These are phyloP conservation scores for Chimonanthus salicifolius DNA, from an alignment of 164 flowering plant genomes.

Conservation along the genomic window DNA sequence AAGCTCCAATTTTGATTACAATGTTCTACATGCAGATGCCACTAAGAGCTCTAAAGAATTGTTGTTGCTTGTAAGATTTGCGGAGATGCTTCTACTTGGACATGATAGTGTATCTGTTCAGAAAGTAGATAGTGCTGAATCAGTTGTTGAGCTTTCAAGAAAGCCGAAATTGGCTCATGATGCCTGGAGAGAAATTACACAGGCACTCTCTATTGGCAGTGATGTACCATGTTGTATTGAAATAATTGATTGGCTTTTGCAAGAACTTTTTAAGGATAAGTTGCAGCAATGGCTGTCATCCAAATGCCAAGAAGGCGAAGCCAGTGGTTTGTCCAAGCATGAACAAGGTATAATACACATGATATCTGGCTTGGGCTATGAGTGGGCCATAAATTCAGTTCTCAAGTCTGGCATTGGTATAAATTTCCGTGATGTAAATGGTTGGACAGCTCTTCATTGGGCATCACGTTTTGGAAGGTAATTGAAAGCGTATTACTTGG, in stretches of 20 bases:
- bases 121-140: constrained; percentile 28
- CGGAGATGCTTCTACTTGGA: constrained; percentile 58
- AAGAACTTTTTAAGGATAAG: constrained; percentile 78
- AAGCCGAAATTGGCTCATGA: constrained; percentile 41
- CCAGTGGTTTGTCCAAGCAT: constrained; percentile 56
- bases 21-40: constrained; percentile 25
- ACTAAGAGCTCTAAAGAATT: constrained; percentile 55
- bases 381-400: constrained; percentile 82
- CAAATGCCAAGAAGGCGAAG: constrained; percentile 24
- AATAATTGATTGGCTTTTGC: constrained; percentile 60
- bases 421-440: constrained; percentile 85
- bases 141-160: constrained; percentile 21
- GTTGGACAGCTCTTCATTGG: constrained; percentile 99
- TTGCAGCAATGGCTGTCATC: constrained; percentile 65
- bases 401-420: constrained; percentile 60
- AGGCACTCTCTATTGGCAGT: constrained; percentile 54
- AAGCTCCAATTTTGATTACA: constrained; percentile 15
- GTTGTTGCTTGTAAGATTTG: constrained; percentile 60
- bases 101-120: constrained; percentile 17
- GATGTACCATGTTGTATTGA: constrained; percentile 28
- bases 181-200: constrained; percentile 52
- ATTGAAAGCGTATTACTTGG: neutral
- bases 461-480: constrained; percentile 98
- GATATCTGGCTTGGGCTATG: constrained; percentile 88
- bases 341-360: constrained; percentile 93